Conservation (phyloP, 2,329 filamentous ascomycete species). For the Botrytis hyacinthi region DNA sequence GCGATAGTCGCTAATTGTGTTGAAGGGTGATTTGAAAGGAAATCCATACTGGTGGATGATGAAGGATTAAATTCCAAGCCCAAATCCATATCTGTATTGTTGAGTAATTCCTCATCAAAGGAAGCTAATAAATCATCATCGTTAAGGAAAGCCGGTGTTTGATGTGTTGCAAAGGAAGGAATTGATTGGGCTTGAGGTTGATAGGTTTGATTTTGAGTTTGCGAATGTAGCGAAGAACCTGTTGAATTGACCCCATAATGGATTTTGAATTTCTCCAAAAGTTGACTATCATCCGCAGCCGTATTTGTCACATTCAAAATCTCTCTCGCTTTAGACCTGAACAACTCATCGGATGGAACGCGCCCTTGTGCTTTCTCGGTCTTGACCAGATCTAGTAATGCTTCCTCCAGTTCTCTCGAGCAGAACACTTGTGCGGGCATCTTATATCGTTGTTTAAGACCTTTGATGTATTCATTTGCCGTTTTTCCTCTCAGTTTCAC, state of each 20-base stretch:
- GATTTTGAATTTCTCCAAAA: constrained; percentile 51
- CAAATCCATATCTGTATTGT: not conserved
- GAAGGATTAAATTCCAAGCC: not conserved
- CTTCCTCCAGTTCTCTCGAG: constrained; percentile 57
- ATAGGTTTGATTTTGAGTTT: constrained; percentile 1
- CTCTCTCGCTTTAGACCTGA: constrained; percentile 48
- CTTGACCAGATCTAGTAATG: constrained; percentile 50
- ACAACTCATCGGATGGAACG: constrained; percentile 49
- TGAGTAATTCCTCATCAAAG: constrained; percentile 26
- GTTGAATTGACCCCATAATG: constrained; percentile 6
- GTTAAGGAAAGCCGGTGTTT: constrained; percentile 18
- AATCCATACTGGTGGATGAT: not conserved
- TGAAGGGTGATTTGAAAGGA: not conserved
- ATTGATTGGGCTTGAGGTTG: constrained; percentile 12
- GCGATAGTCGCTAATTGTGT: not conserved
- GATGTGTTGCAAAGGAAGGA: not conserved
- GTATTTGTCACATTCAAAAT: constrained; percentile 49
- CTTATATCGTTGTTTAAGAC: constrained; percentile 44
- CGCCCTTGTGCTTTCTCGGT: constrained; percentile 42
- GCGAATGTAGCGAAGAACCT: not conserved
- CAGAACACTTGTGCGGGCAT: constrained; percentile 55
- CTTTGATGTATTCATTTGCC: constrained; percentile 50
- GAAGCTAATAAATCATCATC: constrained; percentile 29
- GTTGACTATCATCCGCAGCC: constrained; percentile 52
- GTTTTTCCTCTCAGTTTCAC: constrained; percentile 47